Conservation (phyloP, 2,329 filamentous ascomycete genomes). For the Periglandula ipomoeae region DNA sequence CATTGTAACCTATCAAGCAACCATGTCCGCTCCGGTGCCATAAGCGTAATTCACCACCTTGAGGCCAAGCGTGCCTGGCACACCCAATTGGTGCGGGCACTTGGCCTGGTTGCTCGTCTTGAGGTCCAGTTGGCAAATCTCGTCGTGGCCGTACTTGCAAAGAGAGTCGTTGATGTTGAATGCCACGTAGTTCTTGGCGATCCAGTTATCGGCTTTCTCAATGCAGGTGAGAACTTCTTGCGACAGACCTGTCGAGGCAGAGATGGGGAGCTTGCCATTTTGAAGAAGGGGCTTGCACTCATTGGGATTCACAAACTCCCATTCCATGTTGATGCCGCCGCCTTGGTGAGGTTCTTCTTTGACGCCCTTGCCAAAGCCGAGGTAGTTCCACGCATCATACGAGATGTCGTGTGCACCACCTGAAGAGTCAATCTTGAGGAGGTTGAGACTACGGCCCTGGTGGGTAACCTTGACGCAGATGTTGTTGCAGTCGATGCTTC, state of each 20-base stretch:
- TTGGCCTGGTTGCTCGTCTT: constrained; percentile 40
- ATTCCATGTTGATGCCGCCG: constrained; percentile 42
- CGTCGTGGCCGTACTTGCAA: constrained; percentile 41
- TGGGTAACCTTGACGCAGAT: constrained; percentile 47
- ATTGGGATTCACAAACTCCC: constrained; percentile 35
- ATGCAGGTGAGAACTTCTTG: constrained; percentile 33
- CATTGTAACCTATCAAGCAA: constrained; percentile 9
- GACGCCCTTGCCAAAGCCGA: constrained; percentile 40
- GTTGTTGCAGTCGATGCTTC: constrained; percentile 41
- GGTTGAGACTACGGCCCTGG: constrained; percentile 39
- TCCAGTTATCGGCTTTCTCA: constrained; percentile 35
- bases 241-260: constrained; percentile 46
- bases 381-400: constrained; percentile 54
- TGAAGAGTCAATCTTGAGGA: constrained; percentile 49
- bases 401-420: constrained; percentile 48
- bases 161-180: constrained; percentile 44
- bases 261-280: constrained; percentile 42
- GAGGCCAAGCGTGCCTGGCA: constrained; percentile 11
- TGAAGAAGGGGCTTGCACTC: constrained; percentile 42
- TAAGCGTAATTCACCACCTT: constrained; percentile 45
- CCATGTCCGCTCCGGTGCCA: constrained; percentile 32
- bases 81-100: constrained; percentile 38
- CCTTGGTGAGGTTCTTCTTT: constrained; percentile 34
- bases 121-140: constrained; percentile 40
- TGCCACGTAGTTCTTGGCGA: constrained; percentile 41